Evolutionary conservation across 1,284 basidiomycete species (phyloP).

Genomic region (Ustilago curta): DNA sequence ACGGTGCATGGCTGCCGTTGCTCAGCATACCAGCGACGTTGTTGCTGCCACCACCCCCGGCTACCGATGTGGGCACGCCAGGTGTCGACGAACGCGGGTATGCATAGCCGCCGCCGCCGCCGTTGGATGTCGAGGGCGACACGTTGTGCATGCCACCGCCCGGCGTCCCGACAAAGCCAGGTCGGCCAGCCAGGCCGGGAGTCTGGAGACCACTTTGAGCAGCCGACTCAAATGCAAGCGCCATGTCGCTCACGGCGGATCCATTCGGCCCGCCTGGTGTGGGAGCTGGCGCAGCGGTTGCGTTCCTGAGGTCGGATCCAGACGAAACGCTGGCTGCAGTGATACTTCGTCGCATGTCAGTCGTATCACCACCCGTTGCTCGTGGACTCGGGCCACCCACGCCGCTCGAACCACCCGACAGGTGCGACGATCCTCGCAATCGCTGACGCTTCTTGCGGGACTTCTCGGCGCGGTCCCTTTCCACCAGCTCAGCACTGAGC

Average conservation of each 20-base stretch:
- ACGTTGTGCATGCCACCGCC: constrained; percentile 3
- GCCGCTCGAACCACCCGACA: constrained; percentile 32
- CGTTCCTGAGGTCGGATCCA: constrained; percentile 15
- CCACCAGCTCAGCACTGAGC: constrained; percentile 48
- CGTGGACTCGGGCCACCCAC: constrained; percentile 21
- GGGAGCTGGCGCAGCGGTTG: background rate
- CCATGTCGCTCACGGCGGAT: constrained; percentile 43
- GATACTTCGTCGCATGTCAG: constrained; percentile 15
- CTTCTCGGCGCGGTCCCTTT: constrained; percentile 47
- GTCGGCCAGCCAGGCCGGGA: constrained; percentile 20
- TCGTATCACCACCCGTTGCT: constrained; percentile 17
- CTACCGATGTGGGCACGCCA: background rate
- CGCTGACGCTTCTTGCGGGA: constrained; percentile 45
- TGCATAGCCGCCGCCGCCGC: constrained; percentile 6
- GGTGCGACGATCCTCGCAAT: constrained; percentile 37
- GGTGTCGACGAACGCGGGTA: constrained; percentile 12
- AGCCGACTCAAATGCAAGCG: constrained; percentile 45
- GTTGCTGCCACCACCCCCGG: background rate
- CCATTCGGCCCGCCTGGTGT: constrained; percentile 13
- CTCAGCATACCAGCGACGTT: constrained; percentile 15
- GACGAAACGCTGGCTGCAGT: constrained; percentile 1
- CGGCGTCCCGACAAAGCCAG: constrained; percentile 16
- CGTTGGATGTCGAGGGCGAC: constrained; percentile 13
- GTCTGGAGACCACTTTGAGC: constrained; percentile 32
- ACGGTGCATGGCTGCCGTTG: constrained; percentile 13